Conservation (phyloP, 2,329 filamentous ascomycete species). For the Zymoseptoria ardabiliae region DNA sequence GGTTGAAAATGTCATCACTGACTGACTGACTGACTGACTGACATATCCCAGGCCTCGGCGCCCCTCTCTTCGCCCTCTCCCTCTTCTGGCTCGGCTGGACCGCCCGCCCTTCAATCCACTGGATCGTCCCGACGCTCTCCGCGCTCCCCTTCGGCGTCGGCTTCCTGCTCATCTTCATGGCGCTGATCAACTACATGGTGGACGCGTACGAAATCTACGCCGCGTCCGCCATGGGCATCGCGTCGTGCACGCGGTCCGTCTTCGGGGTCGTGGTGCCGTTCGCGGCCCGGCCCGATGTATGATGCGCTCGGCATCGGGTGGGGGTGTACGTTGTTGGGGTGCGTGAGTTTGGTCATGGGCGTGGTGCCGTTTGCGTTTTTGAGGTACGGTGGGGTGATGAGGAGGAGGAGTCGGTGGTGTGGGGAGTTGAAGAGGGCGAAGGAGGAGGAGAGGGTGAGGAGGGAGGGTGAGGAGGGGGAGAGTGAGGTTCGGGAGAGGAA, state of each 20-base stretch:
- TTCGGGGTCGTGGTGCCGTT: constrained; percentile 60
- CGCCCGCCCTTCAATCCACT: constrained; percentile 31
- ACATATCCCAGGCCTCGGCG: constrained; percentile 24
- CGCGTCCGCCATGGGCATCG: constrained; percentile 72
- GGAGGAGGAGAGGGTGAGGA: constrained; percentile 17
- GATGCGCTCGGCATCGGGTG: constrained; percentile 61
- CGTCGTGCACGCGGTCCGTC: constrained; percentile 67
- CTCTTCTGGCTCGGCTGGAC: constrained; percentile 44
- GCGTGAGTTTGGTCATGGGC: constrained; percentile 43
- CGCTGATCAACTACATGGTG: constrained; percentile 54
- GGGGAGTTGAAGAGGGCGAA: constrained; percentile 50
- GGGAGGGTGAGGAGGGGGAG: background rate
- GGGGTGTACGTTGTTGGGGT: constrained; percentile 48
- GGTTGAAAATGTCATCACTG: no score
- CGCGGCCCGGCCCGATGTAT: constrained; percentile 52
- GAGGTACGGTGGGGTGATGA: constrained; percentile 47
- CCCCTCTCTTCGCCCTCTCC: constrained; percentile 35
- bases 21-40: no score
- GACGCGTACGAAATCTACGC: constrained; percentile 67
- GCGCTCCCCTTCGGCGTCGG: constrained; percentile 44
- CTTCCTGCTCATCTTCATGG: constrained; percentile 46
- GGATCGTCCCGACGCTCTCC: constrained; percentile 44
- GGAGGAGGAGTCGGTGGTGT: constrained; percentile 55
- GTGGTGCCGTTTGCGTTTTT: constrained; percentile 54
- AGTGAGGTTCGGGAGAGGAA: background rate